Base-by-base conservation (phyloP, 257 asterid genomes). In the Capsicum baccatum region DNA sequence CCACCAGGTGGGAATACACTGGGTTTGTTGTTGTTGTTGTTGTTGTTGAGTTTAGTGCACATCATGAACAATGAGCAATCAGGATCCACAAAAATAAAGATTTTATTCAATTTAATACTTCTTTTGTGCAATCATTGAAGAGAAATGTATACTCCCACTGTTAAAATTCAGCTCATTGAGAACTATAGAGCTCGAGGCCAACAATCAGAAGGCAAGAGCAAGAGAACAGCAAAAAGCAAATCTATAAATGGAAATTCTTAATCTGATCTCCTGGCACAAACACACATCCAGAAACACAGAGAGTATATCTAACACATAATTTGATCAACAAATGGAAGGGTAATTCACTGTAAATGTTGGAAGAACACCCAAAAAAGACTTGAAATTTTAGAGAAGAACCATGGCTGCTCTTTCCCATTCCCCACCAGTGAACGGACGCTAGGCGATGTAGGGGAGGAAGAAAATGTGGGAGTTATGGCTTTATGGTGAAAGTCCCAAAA, bases 61-160 rank as follows among this genome's bases (percentile, higher is more conserved):
- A 68, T 15, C 76, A 37, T 37, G 76, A 68, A 37, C 52, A 37
- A 39, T 37, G 78, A 39, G 54, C 54, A 68, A 68, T n/a, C 76
- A 68, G 78, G 78, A 68, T 39, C 74, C 74, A 66, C 74, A 8
- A 67, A 67, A 26, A 68, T 68, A 68, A 9, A 39, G 78, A 68
- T 15, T 68, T 68, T 39, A 37, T 68, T 69, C 52, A 37, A 37
- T 68, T 67, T 15, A 67, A 37, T 9, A 68, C 78, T 39, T 39
- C 54, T 68, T 68, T 39, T 39, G 8, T 68, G 16, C 78, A 68
- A 15, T 42, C 54, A 16, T 68, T 68, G 26, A 39, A 60, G 67
- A 60, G 67, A 60, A 60, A 60, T n/a, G 67, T 60, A n/a, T n/a
- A n/a, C 19, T n/a, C 35, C 67, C 19, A 60, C 67, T 2, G 33